A percentile compares a stretch with the other conserved stretches of the same genome.
These are phyloP conservation scores for Lolium rigidum DNA, from an alignment of 176 grass and related monocot species.

Conservation along the genomic window DNA sequence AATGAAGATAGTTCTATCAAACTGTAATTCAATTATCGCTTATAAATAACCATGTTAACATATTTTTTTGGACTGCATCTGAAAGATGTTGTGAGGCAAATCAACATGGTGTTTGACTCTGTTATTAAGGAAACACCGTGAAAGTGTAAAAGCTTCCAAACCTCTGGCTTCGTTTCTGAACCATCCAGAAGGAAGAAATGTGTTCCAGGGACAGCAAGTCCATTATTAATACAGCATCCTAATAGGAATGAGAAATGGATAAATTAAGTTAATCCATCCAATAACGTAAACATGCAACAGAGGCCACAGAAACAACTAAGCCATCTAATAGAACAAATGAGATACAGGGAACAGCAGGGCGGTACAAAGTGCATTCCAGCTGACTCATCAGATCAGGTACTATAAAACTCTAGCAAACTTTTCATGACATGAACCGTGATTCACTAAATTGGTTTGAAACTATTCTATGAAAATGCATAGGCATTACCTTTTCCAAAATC, in stretches of 20 bases:
- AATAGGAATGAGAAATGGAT: constrained; percentile 35
- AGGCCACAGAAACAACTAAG: background rate
- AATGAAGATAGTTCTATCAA: constrained; percentile 18
- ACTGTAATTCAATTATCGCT: background rate
- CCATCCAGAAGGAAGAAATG: constrained; percentile 90
- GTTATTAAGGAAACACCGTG: constrained; percentile 16
- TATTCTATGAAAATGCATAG: background rate
- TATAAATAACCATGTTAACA: constrained; percentile 3
- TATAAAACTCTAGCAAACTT: constrained; percentile 2
- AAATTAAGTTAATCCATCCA: constrained; percentile 8
- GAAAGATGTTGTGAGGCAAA: background rate
- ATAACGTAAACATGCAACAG: constrained; percentile 13
- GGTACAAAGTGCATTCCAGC: constrained; percentile 2
- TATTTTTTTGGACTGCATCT: background rate
- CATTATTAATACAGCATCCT: constrained; percentile 87
- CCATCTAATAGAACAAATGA: background rate
- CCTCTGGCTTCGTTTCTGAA: constrained; percentile 88
- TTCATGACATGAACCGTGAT: background rate
- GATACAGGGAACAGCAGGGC: background rate
- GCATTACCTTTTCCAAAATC: constrained; percentile 90
- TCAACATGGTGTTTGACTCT: background rate
- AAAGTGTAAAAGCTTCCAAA: constrained; percentile 39
- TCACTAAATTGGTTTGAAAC: constrained; percentile 1
- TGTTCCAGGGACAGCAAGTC: constrained; percentile 73
- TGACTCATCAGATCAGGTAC: constrained; percentile 18